phyloP scores from a whole-genome alignment of 768 basidiomycete genomes.

The Mycena venus region DNA sequence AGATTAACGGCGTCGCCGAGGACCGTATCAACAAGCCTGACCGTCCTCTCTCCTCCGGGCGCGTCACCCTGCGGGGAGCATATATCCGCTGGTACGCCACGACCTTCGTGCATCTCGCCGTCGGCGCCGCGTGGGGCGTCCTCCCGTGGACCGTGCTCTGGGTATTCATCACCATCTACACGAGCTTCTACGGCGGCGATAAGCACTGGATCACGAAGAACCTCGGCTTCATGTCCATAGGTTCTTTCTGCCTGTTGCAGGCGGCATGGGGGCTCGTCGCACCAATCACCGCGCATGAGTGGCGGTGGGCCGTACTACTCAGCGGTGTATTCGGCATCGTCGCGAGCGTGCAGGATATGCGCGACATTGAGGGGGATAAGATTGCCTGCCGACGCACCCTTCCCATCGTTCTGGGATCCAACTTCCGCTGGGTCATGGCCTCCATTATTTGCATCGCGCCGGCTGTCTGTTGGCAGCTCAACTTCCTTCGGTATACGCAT shows the following conservation, averaged over 20 bases:
- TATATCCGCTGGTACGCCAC: constrained; percentile 27
- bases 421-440: constrained; percentile 40
- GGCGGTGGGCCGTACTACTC: constrained; percentile 15
- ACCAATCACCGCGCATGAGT: constrained; percentile 9
- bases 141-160: constrained; percentile 29
- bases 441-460: constrained; percentile 10
- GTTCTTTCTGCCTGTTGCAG: constrained; percentile 23
- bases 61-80: constrained; percentile 17
- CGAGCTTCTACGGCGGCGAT: constrained; percentile 27
- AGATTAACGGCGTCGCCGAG: constrained; percentile 31
- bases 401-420: constrained; percentile 54
- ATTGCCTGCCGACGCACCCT: constrained; percentile 51
- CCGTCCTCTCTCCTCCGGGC: constrained; percentile 25
- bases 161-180: constrained; percentile 17
- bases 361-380: constrained; percentile 55
- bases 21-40: constrained; percentile 34
- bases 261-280: constrained; percentile 26
- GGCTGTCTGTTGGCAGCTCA: constrained; percentile 18
- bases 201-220: constrained; percentile 28
- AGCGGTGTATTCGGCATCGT: constrained; percentile 51
- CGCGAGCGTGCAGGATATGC: constrained; percentile 56
- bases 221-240: constrained; percentile 23
- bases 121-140: constrained; percentile 29
- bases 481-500: constrained; percentile 13
- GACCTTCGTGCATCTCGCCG: constrained; percentile 13